Base-by-base conservation (phyloP, 108 stramenopile species). In the Cyclotella kingstonii region DNA sequence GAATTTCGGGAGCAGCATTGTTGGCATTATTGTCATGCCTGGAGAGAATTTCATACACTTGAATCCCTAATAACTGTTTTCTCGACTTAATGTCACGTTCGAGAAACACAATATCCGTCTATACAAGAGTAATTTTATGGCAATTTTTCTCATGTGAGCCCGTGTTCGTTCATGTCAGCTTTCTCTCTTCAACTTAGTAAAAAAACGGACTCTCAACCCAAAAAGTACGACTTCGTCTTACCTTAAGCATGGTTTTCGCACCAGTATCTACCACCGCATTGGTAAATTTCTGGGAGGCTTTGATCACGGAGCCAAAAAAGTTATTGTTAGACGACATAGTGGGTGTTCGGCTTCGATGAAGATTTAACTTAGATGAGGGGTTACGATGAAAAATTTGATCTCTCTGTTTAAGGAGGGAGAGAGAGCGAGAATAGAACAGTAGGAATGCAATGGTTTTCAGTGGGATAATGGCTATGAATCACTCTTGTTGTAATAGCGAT, bases 201-300 rank as follows among this genome's bases (percentile, higher is more conserved):
- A 38, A 47, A 29, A 58, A 12, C 18, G 43, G 3, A 31, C 30
- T n/a, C 29, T 3, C 18, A 45, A 27, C 39, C 19, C 39, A 6
- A 7, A 62, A 26, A 9, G 19, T 1, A 28, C 12, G 3, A 23
- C 2, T 12, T 8, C 3, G 3, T 59, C 91, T 42, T 39, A 89
- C 91, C 87, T 93, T 93, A 65, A 93, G 86, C 88, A 93, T 89
- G 10, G 84, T 81, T 58, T 93, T 93, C 70, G 91, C 91, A 43
- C 88, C 91, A 10, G 86, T 78, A 65, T 89, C 85, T 4, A 84
- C 82, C 42, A 92, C 77, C 43, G 61, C 49, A 3, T 38, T 21
- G 0, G 51, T 63, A 25, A 76, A 60, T n/a, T 60, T 59, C 25
- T 66, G 53, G 19, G 51, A 45, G 26, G 66, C 74, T 23, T 43